Percentiles rank a stretch among this genome's conserved stretches.
These are phyloP conservation scores for Kodamaea kaohsiungensis DNA, from an alignment of 805 yeast species.

Conservation along the genomic window DNA sequence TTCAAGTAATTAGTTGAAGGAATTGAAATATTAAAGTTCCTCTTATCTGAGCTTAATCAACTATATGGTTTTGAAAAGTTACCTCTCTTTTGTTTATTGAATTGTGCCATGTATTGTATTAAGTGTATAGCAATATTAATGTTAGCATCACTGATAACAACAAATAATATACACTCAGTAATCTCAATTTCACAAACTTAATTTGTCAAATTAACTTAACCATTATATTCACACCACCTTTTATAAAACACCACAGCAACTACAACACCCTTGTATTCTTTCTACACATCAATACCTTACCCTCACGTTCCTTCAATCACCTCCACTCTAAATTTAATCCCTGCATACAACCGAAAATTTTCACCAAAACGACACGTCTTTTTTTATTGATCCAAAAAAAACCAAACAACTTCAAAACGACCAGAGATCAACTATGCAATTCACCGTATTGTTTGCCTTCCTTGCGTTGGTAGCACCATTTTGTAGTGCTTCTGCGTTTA, in stretches of 20 bases:
- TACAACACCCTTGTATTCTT: neutral
- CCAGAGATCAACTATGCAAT: neutral
- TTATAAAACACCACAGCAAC: no score
- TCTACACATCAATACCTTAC: neutral
- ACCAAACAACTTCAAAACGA: neutral
- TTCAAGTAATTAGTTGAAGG: no score
- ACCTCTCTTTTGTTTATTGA: no score
- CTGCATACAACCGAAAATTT: constrained; percentile 1
- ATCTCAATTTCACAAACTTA: no score
- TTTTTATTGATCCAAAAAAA: constrained; percentile 1
- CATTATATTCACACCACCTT: neutral
- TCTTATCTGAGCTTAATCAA: no score
- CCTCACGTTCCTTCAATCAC: neutral
- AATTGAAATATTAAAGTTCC: no score
- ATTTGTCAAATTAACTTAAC: neutral
- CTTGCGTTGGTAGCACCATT: constrained; percentile 5
- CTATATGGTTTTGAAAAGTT: no score
- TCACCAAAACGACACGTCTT: constrained; percentile 1
- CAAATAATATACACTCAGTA: no score
- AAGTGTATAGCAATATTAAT: no score
- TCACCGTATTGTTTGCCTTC: neutral
- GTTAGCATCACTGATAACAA: no score
- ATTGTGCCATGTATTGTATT: no score
- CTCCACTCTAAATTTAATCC: neutral
- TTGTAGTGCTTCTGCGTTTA: constrained; percentile 55